These are phyloP conservation scores for Microstegium vimineum DNA, from an alignment of 176 grass and related monocot species.

Conservation along the genomic window DNA sequence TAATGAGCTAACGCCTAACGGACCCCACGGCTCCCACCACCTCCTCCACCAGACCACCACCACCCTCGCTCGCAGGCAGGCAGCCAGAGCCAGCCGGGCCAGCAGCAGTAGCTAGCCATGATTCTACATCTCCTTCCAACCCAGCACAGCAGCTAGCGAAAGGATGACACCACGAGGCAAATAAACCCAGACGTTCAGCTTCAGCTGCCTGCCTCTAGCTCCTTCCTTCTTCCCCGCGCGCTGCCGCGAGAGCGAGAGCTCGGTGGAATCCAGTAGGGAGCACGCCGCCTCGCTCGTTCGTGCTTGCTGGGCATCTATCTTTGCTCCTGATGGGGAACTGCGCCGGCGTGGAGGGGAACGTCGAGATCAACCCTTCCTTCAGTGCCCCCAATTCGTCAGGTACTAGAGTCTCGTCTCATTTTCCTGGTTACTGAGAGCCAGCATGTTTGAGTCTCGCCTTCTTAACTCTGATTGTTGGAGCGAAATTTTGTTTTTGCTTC, in stretches of 20 bases:
- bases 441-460: not conserved
- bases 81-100: not conserved
- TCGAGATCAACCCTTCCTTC: constrained; percentile 68
- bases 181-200: not conserved
- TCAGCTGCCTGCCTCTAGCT: not conserved
- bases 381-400: constrained; percentile 56
- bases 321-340: constrained; percentile 62
- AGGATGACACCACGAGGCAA: constrained; percentile 12
- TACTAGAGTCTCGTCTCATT: constrained; percentile 7
- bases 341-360: constrained; percentile 55
- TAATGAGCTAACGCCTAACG: constrained; percentile 32
- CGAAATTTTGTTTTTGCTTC: not conserved
- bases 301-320: not conserved
- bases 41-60: not conserved
- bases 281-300: not conserved
- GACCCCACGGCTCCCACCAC: constrained; percentile 31
- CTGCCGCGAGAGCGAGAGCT: not conserved
- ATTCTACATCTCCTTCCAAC: constrained; percentile 31
- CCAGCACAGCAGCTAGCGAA: not conserved
- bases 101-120: constrained; percentile 2
- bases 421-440: not conserved
- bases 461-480: not conserved
- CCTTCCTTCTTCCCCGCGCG: not conserved
- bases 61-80: constrained; percentile 32
- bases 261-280: no score